A percentile compares a stretch with the other conserved stretches of the same genome.
Conservation (phyloP, 768 basidiomycete species). For the Hypholoma sublateritium region DNA sequence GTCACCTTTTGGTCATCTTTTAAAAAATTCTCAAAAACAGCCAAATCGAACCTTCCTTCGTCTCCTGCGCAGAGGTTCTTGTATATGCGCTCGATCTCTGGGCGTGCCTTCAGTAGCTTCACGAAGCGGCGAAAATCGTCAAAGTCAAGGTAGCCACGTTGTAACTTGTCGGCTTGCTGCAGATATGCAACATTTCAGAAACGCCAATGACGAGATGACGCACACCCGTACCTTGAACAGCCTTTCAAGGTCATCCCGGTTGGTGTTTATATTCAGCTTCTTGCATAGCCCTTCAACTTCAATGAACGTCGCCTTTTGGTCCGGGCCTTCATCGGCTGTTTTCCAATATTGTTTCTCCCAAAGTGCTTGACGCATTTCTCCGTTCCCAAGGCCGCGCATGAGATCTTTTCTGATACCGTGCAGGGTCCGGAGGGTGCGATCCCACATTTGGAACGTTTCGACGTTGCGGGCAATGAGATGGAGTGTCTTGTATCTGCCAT, state of each 20-base stretch:
- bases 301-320: conserved; percentile 66
- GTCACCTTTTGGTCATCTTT: conserved; percentile 43
- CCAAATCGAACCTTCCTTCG: conserved; percentile 37
- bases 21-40: conserved; percentile 48
- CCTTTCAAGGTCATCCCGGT: conserved; percentile 53
- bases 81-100: conserved; percentile 75
- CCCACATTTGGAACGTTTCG: conserved; percentile 51
- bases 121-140: conserved; percentile 83
- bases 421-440: conserved; percentile 65
- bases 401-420: conserved; percentile 70
- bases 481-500: conserved; percentile 79
- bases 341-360: conserved; percentile 91
- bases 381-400: conserved; percentile 71
- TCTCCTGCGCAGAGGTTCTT: conserved; percentile 35
- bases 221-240: conserved; percentile 52
- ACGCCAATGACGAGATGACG: not conserved
- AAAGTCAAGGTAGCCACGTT: conserved; percentile 70
- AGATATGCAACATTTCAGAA: conserved; percentile 1
- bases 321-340: conserved; percentile 58
- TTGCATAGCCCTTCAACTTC: conserved; percentile 75
- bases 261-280: conserved; percentile 68
- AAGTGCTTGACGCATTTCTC: conserved; percentile 66
- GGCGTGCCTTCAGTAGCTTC: conserved; percentile 78
- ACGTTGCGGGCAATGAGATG: conserved; percentile 77
- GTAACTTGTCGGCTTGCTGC: conserved; percentile 66